Evolutionary conservation across 345 rosid genomes (phyloP), one percentile per base, ranked within the genome.

Genomic region (Dipteronia dyeriana): DNA sequence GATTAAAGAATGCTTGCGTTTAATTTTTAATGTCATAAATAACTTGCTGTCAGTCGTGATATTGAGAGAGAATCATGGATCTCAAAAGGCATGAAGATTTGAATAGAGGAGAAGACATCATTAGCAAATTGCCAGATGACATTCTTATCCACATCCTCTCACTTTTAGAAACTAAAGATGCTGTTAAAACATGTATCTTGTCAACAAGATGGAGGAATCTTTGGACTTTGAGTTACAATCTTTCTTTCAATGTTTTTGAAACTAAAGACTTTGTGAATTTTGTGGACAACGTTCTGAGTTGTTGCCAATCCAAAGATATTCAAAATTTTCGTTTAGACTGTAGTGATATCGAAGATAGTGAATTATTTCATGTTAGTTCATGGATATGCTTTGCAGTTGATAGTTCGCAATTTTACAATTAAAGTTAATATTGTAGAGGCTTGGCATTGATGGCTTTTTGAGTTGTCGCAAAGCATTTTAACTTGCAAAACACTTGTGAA

Each of bases 131-230:
- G 38, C 71, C 65, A 6, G 71, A 75, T 53, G 47, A 22, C 39
- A 51, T 79, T 65, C 75, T 79, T 31, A 0, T 74, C 23, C 71
- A 75, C 61, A 41, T 75, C 22, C 79, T 79, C 41, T 74, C 78
- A 16, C 53, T 25, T 51, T 43, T 75, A 25, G 49, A 56, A 5
- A 68, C 29, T 17, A 51, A 69, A 39, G 2, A 20, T n/a, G 75
- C 79, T 3, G 66, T 54, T 0, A 29, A 38, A 25, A 75, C 71
- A 11, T n/a, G 60, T 59, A 19, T 51, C 51, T 10, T 75, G 34
- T 79, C 82, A 10, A 45, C 57, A 41, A 49, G 75, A 57, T 79
- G 82, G 82, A 57, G n/a, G 62, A 16, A 25, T 49, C n/a, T 75
- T 17, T 64, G 77, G 70, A 53, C 54, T 49, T 49, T 3, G 3